phyloP scores from a whole-genome alignment of 805 yeast genomes.

The Candida ovalis region DNA sequence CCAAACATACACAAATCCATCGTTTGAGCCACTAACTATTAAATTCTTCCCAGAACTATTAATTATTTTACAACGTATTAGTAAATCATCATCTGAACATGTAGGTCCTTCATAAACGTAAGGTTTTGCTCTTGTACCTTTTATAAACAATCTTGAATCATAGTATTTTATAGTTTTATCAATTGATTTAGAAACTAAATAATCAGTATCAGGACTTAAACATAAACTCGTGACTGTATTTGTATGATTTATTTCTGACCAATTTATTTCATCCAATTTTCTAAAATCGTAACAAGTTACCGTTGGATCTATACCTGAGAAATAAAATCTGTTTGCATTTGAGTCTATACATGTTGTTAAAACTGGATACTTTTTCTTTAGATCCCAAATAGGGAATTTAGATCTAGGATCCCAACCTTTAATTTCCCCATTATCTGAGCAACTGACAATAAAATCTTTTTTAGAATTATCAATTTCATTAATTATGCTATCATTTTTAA shows the following conservation, averaged over 20 bases:
- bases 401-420: conserved; percentile 63
- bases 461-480: conserved; percentile 47
- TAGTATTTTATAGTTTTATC: conserved; percentile 56
- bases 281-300: conserved; percentile 59
- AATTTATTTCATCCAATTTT: conserved; percentile 36
- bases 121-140: conserved; percentile 40
- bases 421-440: conserved; percentile 62
- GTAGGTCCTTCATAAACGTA: conserved; percentile 55
- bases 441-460: conserved; percentile 40
- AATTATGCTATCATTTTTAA: conserved; percentile 37
- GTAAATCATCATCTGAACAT: conserved; percentile 46
- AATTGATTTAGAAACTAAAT: conserved; percentile 47
- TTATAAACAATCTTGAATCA: conserved; percentile 42
- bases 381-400: conserved; percentile 36
- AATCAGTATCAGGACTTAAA: conserved; percentile 35
- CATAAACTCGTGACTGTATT: conserved; percentile 57
- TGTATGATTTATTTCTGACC: conserved; percentile 41
- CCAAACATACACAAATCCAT: conserved; percentile 58
- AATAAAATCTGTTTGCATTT: conserved; percentile 42
- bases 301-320: conserved; percentile 67
- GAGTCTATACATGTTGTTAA: conserved; percentile 42
- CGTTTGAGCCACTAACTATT: conserved; percentile 59
- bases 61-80: conserved; percentile 49
- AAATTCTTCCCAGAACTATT: conserved; percentile 28
- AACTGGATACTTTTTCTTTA: conserved; percentile 49